Conservation (phyloP, 345 rosid genomes). For the Bretschneidera sinensis region DNA sequence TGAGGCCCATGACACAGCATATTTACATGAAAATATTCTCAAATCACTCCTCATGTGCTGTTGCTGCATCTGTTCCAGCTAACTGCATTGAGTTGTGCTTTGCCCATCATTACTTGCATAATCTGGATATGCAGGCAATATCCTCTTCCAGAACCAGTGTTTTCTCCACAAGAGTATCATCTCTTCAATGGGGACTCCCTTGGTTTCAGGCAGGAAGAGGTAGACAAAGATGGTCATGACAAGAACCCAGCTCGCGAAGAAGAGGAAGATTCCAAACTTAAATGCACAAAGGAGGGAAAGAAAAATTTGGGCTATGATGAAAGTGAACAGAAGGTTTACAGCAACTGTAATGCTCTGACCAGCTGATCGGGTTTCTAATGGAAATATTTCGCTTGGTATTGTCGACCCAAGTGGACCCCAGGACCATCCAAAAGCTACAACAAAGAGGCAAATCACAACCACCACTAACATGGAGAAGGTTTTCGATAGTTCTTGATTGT, state of each 20-base stretch:
- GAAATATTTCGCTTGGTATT: constrained; percentile 87
- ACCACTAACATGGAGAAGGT: constrained; percentile 66
- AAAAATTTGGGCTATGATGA: constrained; percentile 72
- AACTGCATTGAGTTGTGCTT: constrained; percentile 7
- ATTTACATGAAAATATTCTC: background rate
- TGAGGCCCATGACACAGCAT: background rate
- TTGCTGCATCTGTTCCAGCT: background rate
- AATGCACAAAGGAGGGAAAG: constrained; percentile 70
- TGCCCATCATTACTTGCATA: constrained; percentile 18
- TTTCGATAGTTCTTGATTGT: constrained; percentile 59
- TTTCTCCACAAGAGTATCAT: constrained; percentile 78
- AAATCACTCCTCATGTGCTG: background rate
- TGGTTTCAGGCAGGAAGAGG: constrained; percentile 76
- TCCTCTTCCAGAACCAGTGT: constrained; percentile 93
- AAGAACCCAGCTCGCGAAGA: constrained; percentile 76
- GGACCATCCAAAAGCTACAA: constrained; percentile 92
- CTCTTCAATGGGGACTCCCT: constrained; percentile 92
- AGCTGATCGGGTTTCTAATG: constrained; percentile 81
- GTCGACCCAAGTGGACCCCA: constrained; percentile 99
- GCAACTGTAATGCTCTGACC: constrained; percentile 93
- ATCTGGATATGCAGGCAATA: constrained; percentile 35
- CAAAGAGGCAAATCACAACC: constrained; percentile 70
- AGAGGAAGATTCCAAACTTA: constrained; percentile 83
- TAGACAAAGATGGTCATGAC: constrained; percentile 82
- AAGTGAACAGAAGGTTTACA: constrained; percentile 84